phyloP scores from a whole-genome alignment of 2,329 filamentous ascomycete genomes.

The Colletotrichum cordylinicola region DNA sequence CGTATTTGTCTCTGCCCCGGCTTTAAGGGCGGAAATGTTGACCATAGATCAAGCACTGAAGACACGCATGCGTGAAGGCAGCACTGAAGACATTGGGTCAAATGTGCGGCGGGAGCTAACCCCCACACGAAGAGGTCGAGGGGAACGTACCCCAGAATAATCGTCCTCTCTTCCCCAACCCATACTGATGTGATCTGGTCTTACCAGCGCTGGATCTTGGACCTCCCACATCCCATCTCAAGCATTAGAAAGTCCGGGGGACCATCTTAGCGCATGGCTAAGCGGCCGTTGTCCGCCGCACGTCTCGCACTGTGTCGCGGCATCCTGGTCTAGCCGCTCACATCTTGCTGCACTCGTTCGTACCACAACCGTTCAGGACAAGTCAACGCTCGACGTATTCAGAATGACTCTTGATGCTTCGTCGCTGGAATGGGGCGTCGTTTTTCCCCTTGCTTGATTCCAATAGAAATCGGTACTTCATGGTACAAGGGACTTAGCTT shows the following conservation, averaged over 20 bases:
- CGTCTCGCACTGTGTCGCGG: constrained; percentile 16
- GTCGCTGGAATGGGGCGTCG: neutral
- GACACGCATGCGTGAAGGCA: neutral
- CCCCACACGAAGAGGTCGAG: neutral
- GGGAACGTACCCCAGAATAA: neutral
- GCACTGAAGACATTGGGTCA: neutral
- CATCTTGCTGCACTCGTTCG: constrained; percentile 1
- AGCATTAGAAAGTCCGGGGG: neutral
- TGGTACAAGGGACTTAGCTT: neutral
- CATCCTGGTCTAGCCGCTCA: neutral
- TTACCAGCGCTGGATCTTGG: neutral
- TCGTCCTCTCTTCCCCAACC: neutral
- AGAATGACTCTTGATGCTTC: neutral
- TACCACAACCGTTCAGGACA: neutral
- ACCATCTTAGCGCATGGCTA: neutral
- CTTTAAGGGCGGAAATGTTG: neutral
- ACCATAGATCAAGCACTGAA: neutral
- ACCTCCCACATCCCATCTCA: neutral
- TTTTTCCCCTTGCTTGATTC: neutral
- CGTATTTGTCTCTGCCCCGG: neutral
- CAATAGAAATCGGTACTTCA: neutral
- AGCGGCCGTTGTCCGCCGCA: neutral
- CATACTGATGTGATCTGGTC: neutral
- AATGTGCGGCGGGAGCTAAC: constrained; percentile 1
- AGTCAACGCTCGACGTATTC: neutral